Base-by-base conservation (phyloP, 1,284 basidiomycete species). In the Ustilago curta region DNA sequence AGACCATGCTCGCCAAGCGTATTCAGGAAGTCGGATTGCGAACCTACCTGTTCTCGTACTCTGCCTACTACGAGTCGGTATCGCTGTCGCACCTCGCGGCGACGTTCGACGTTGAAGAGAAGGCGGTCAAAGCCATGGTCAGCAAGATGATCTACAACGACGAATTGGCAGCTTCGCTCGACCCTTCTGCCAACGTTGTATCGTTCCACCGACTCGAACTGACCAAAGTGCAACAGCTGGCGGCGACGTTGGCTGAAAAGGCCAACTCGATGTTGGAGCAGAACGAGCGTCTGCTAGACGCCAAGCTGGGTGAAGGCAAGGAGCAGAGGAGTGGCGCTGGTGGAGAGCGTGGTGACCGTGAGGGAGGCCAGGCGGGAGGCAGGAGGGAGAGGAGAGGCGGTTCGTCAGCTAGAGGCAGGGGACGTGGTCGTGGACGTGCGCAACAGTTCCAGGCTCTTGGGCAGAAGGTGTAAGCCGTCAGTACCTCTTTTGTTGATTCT, bases 121-220 rank as follows among this genome's bases (percentile, higher is more conserved):
- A 91, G 54, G 87, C 90, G 14, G 94, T 97, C 8, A 94, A 92
- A 6, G 95, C 95, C 25, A 91, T 97, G 79, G 93, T 98, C 50
- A 95, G 93, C 49, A 94, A 95, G 87, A 98, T 99, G 97, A 97
- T 99, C 83, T 98, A 95, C 94, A 94, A 90, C 80, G 97, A 98
- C 84, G 95, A 98, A 85, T 88, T 99, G 16, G 89, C 93, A 0
- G 97, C 96, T 1, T 95, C 94, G 32, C 88, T 99, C 63, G 97
- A 99, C 85, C 91, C 56, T 90, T 91, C 59, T 88, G 90, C 94
- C 58, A 94, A 97, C 81, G 89, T 94, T 47, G 90, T 92, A 32
- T 91, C 93, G 59, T 88, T 93, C n/a, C 96, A 99, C 86, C 91
- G 94, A 82, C 87, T 97, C 7, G 92, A 94, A 5, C 91, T 92